A percentile compares a stretch with the other conserved stretches of the same genome.
Conservation (phyloP, 495 filamentous ascomycete species). For the Aspergillus egyptiacus region DNA sequence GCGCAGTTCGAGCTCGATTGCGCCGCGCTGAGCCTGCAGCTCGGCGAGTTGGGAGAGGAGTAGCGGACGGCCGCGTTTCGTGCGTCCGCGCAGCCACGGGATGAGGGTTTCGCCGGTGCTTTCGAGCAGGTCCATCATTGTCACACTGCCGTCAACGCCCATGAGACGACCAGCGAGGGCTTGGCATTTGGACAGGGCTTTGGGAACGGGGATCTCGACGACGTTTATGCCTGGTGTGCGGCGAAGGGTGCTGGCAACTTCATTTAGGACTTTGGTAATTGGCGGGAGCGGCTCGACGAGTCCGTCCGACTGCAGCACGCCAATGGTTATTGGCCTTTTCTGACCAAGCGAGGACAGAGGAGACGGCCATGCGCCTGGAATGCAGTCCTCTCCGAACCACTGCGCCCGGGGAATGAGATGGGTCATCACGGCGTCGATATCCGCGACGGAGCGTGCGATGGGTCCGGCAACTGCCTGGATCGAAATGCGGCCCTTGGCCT, state of each 20-base stretch:
- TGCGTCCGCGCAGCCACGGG: constrained; percentile 49
- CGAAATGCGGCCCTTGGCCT: constrained; percentile 33
- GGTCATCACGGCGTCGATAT: constrained; percentile 44
- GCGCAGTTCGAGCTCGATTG: constrained; percentile 47
- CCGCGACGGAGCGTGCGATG: constrained; percentile 37
- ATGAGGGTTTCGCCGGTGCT: constrained; percentile 50
- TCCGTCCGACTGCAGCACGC: constrained; percentile 53
- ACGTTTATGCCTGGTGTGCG: constrained; percentile 43
- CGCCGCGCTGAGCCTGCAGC: constrained; percentile 44
- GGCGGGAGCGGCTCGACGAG: constrained; percentile 55
- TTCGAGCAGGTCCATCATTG: constrained; percentile 51
- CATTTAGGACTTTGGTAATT: constrained; percentile 46
- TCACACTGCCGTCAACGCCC: constrained; percentile 46
- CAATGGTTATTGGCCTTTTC: constrained; percentile 39
- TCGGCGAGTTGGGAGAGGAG: constrained; percentile 40
- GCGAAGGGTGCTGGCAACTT: constrained; percentile 41
- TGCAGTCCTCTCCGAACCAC: constrained; percentile 44
- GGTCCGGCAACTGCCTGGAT: constrained; percentile 49
- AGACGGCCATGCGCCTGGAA: constrained; percentile 45
- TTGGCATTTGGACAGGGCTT: constrained; percentile 47
- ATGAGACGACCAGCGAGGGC: constrained; percentile 52
- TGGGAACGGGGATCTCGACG: constrained; percentile 46
- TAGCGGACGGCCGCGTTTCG: constrained; percentile 37
- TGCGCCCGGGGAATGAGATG: constrained; percentile 44
- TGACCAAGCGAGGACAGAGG: constrained; percentile 11